Evolutionary conservation across 2,329 filamentous ascomycete genomes (phyloP), one percentile per base, ranked within the genome.

Genomic region (Neospermospora avenae): DNA sequence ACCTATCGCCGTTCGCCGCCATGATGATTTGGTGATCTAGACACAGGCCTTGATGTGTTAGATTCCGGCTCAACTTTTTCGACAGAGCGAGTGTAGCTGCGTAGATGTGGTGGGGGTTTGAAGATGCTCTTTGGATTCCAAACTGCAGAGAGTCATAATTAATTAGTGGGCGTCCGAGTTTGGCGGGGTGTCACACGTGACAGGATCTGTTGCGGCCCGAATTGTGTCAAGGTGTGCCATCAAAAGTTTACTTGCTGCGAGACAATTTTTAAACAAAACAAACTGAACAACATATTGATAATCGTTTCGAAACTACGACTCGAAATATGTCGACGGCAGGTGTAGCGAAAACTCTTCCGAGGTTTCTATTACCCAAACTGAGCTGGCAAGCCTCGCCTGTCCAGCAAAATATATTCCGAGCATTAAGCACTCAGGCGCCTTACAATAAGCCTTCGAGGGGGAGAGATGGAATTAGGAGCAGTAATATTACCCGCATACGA

Each of bases 1-100:
- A 84, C 75, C 85, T 87, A 74, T 89, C 85, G 72, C 80, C 81
- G 78, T 73, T 71, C 61, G 69, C 67, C 61, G 72, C 70, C 72
- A 73, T 73, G 61, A 46, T 72, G 68, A 64, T 57, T 64, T 20
- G 16, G 11, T 14, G 14, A 4, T 20, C 34, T 48, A 31, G 20
- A 57, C 39, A 31, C 28, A 37, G 20, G 25, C 2, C 28, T 41
- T 16, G 13, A 25, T 49, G 13, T 39, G 44, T 35, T 6, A 13
- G 18, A 20, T 31, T 28, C 25, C 42, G 41, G 24, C 2, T 39
- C 39, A 34, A 22, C 35, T n/a, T 24, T 35, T 55, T 48, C 3
- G 28, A 62, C 65, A 62, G 59, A 58, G 31, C 18, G 39, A n/a
- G 45, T 59, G 42, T 58, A 45, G 53, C 60, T 49, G 62, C 54